Base-by-base conservation (phyloP, 257 asterid genomes). In the Ilex aquifolium region DNA sequence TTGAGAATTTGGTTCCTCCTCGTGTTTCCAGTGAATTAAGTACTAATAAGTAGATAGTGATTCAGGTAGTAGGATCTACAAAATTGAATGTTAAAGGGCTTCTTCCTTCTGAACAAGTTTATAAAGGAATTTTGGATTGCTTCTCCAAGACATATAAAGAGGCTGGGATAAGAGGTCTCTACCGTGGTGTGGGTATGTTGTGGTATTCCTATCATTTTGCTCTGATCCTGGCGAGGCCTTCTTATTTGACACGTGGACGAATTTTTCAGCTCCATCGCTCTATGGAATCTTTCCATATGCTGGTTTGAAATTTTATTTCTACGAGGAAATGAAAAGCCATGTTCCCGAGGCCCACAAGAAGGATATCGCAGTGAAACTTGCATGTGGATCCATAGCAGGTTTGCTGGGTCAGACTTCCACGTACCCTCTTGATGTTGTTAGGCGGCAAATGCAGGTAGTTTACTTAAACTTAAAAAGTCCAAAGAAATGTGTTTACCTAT, bases 361-460 rank as follows among this genome's bases (percentile, higher is more conserved):
- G 69, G 91, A 83, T 64, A 83, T 91, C 65, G 8, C 86, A 0
- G 84, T 87, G 65, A 91, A 88, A 72, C 97, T 91, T 57, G 91
- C 82, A 16, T 91, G 98, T 51, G 98, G 98, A 67, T 88, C 98
- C 40, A 57, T 88, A 59, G 98, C 98, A 16, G 98, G 98, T 69
- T 76, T 91, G 53, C 80, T 91, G 21, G 98, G 98, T 39, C 98
- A 91, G 79, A 91, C 98, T 57, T 76, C 88, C 81, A 91, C 98
- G 27, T 91, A 91, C 74, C 98, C 98, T 69, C 87, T 91, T 32
- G 97, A 91, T 53, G 98, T 91, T 10, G 95, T 85, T 32, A 80
- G 98, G 75, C 70, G 98, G 44, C 95, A 88, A 83, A 91, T 91
- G 98, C 98, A 91, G 97, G 98, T 91, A 72, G 67, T 31, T 53